Base-by-base conservation (phyloP, 331 rosid genomes). In the Quercus lobata region DNA sequence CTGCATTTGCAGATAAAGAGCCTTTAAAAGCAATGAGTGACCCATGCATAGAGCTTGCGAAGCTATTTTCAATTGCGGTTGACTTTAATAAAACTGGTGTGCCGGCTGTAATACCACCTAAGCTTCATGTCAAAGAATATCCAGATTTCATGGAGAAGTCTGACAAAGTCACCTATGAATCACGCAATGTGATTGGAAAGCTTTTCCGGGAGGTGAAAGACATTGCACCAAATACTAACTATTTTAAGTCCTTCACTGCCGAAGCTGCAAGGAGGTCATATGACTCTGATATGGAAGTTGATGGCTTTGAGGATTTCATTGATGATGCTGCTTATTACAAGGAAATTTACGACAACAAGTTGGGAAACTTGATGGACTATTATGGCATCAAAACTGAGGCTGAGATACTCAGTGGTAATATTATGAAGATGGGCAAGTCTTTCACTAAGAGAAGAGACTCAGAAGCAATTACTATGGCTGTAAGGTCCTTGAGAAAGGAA, bases 21-120 rank as follows among this genome's bases (percentile, higher is more conserved):
- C 41, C 25, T 29, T 0, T 0, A 3, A 89, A 91, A 85, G 98
- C 97, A 74, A 89, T 82, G 92, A 77, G 94, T 73, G 5, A 14
- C 17, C 84, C 81, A 22, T 94, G 98, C 74, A 0, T 84, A 77
- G 55, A 85, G 84, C 97, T 92, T 66, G 93, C 94, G 12, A 78
- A 58, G 80, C 83, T 91, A 29, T 89, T 90, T 71, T 94, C 97
- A 52, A 73, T 72, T 46, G 98, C 98, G 1, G 97, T 94, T 3
- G 98, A 94, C 89, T 94, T 94, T 78, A 96, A 96, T 0, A 94
- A 94, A 84, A 94, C 96, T 9, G 98, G 97, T n/a, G 88, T 85
- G 5, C 93, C 98, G 1, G 98, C 98, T 71, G 84, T 84, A 29
- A 90, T 86, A 71, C 96, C 94, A 34, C 79, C 18, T 10, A 41